phyloP scores from a whole-genome alignment of 495 filamentous ascomycete species.

The Astrothelium subdiscretum region DNA sequence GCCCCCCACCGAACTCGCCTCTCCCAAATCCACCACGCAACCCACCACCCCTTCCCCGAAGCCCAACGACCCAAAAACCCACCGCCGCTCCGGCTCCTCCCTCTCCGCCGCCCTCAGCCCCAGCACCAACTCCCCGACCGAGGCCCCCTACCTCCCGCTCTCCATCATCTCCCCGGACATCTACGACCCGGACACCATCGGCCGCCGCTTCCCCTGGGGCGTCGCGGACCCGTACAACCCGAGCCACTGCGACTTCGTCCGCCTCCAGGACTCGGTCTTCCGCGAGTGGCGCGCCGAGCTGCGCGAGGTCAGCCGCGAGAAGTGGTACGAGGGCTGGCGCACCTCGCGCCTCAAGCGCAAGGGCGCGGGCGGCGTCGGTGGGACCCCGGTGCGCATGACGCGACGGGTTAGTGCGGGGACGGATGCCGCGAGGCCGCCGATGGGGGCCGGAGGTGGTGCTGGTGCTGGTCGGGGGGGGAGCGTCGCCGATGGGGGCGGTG shows the following conservation, averaged over 20 bases:
- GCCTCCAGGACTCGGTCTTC: conserved; percentile 83
- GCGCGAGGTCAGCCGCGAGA: conserved; percentile 79
- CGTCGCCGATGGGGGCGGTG: conserved; percentile 5
- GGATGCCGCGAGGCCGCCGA: neutral
- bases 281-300: conserved; percentile 85
- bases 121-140: conserved; percentile 15
- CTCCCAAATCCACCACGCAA: conserved; percentile 2
- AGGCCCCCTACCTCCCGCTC: conserved; percentile 54
- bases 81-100: conserved; percentile 11
- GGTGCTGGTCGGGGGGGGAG: conserved; percentile 2
- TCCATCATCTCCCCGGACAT: conserved; percentile 90
- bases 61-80: neutral
- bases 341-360: conserved; percentile 48
- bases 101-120: conserved; percentile 6
- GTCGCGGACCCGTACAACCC: conserved; percentile 86
- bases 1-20: conserved; percentile 9
- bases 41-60: conserved; percentile 7
- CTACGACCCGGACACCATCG: conserved; percentile 58
- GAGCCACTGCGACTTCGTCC: conserved; percentile 89
- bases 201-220: conserved; percentile 89
- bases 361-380: conserved; percentile 7
- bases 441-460: neutral
- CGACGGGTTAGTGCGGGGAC: conserved; percentile 7
- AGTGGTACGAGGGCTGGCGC: conserved; percentile 96
- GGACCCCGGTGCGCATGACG: conserved; percentile 16